A percentile compares a stretch with the other conserved stretches of the same genome.
Evolutionary conservation across 768 basidiomycete species (phyloP).

Genomic region (Calocera viscosa): DNA sequence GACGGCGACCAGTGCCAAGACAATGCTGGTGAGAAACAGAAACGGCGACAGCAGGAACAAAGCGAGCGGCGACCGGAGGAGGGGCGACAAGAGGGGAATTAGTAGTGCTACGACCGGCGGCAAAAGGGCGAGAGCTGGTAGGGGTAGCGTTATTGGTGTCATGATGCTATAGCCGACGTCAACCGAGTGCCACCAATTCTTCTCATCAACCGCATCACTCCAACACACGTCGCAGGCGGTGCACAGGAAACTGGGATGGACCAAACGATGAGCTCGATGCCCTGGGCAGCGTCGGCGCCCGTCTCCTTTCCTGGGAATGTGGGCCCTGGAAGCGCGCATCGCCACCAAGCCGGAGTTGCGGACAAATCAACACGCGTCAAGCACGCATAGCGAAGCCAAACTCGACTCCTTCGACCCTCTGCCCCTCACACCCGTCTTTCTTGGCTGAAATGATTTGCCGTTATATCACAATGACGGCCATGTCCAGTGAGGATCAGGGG

Average conservation of each 20-base stretch:
- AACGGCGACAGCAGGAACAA: slow-evolving; percentile 19
- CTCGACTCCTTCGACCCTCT: too few relatives aligned
- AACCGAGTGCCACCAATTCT: not conserved
- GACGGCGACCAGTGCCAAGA: slow-evolving; percentile 17
- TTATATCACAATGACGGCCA: too few relatives aligned
- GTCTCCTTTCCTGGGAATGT: not conserved
- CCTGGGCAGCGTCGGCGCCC: not conserved
- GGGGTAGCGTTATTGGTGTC: not conserved
- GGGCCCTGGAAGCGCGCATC: not conserved
- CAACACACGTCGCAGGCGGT: not conserved
- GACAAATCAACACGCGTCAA: not conserved
- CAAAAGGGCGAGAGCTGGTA: slow-evolving; percentile 4
- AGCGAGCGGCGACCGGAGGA: slow-evolving; percentile 22
- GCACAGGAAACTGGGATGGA: not conserved
- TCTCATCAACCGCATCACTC: not conserved
- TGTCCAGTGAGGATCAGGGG: too few relatives aligned
- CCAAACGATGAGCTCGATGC: not conserved
- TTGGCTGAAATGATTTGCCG: too few relatives aligned
- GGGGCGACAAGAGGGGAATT: slow-evolving; percentile 19
- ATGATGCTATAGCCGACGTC: not conserved
- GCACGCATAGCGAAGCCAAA: not conserved
- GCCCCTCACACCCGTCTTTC: too few relatives aligned
- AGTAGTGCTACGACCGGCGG: slow-evolving; percentile 14
- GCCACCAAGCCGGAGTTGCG: slow-evolving; percentile 2
- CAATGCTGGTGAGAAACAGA: slow-evolving; percentile 13